Evolutionary conservation across 441 rosid genomes (phyloP).

Genomic region (Flueggea neowawraea): DNA sequence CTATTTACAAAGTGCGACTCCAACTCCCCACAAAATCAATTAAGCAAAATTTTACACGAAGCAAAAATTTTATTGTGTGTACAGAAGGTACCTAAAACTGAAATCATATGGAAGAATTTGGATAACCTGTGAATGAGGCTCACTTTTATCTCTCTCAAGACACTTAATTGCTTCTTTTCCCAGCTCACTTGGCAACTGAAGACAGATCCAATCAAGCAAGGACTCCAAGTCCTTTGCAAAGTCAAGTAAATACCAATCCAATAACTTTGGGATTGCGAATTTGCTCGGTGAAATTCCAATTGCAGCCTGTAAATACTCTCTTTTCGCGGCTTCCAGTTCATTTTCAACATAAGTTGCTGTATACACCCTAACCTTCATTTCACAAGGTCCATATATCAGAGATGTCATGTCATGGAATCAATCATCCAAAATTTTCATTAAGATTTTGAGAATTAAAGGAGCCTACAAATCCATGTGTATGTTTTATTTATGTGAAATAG

Average conservation of each 20-base stretch:
- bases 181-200: slow-evolving; percentile 72
- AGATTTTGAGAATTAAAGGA: no score
- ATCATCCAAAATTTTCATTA: no score
- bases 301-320: slow-evolving; percentile 78
- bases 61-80: slow-evolving; percentile 21
- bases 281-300: slow-evolving; percentile 54
- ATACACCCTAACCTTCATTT: slow-evolving; percentile 66
- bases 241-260: slow-evolving; percentile 85
- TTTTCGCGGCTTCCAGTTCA: slow-evolving; percentile 67
- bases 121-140: slow-evolving; percentile 41
- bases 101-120: slow-evolving; percentile 68
- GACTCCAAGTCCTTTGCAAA: slow-evolving; percentile 85
- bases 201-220: slow-evolving; percentile 83
- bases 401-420: no score
- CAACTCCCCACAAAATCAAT: background rate
- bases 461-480: no score
- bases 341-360: slow-evolving; percentile 62
- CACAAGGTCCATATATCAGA: background rate
- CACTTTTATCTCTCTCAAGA: slow-evolving; percentile 52
- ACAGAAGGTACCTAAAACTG: slow-evolving; percentile 68
- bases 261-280: slow-evolving; percentile 65
- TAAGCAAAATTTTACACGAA: slow-evolving; percentile 11
- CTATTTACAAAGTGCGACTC: slow-evolving; percentile 14
- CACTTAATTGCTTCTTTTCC: slow-evolving; percentile 66
- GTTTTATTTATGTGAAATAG: no score